Percentiles rank a stretch among this genome's conserved stretches.
phyloP scores from a whole-genome alignment of 2,329 filamentous ascomycete species.

The Rachicladosporium sp. region DNA sequence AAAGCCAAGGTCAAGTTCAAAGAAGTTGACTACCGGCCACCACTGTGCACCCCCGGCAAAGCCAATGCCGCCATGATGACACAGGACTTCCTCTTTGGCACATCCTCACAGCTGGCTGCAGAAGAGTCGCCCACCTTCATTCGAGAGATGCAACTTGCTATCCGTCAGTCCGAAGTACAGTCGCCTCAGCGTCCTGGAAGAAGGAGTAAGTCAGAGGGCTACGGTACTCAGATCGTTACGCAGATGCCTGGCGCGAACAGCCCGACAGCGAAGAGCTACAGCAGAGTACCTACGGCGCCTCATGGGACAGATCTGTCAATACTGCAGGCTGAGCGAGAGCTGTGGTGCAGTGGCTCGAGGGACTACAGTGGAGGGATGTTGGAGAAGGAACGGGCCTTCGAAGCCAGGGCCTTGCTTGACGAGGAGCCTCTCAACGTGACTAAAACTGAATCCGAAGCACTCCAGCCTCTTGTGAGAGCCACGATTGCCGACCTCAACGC shows the following conservation, averaged over 20 bases:
- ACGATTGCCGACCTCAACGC: too few species aligned
- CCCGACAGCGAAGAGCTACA: constrained; percentile 11
- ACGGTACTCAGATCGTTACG: constrained; percentile 1
- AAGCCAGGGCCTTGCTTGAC: too few species aligned
- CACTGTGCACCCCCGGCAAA: constrained; percentile 54
- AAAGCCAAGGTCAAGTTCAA: constrained; percentile 20
- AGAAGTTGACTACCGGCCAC: constrained; percentile 9
- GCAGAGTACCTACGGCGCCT: constrained; percentile 15
- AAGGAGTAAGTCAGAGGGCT: not conserved
- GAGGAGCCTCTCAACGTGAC: too few species aligned
- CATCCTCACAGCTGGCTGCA: constrained; percentile 66
- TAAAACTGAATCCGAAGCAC: too few species aligned
- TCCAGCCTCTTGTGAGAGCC: too few species aligned
- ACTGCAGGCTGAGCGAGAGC: constrained; percentile 25
- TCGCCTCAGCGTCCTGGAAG: constrained; percentile 12
- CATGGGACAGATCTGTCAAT: constrained; percentile 19
- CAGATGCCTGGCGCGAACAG: not conserved
- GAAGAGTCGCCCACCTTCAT: constrained; percentile 59
- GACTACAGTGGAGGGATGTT: constrained; percentile 27
- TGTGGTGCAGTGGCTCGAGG: constrained; percentile 63
- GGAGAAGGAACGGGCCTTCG: not conserved
- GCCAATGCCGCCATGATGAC: constrained; percentile 53
- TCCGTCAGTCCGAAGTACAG: constrained; percentile 42
- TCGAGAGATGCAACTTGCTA: constrained; percentile 49
- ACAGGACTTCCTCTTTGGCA: constrained; percentile 75